Base-by-base conservation (phyloP, 768 basidiomycete genomes). In the Agrocybe pediades region DNA sequence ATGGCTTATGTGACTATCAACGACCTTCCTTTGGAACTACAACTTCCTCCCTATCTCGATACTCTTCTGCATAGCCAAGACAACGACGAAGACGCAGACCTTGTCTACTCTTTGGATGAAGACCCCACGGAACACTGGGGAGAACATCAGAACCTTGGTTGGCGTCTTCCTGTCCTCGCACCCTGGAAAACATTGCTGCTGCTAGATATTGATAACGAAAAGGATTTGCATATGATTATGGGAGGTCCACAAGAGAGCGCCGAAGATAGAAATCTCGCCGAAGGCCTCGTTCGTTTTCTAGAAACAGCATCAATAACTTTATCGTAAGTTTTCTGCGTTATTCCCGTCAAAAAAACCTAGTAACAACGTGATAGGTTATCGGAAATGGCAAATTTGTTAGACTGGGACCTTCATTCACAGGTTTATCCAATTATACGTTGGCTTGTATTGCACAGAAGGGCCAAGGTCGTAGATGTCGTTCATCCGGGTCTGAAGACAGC, bases 141-240 rank as follows among this genome's bases (percentile, higher is more conserved):
- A 16, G 77, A 75, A 30, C 86, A 87, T 49, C 77, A 90, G 68
- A 76, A 78, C 60, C 74, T 84, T 51, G 90, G 90, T 2, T 92
- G 88, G 88, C 78, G 79, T 42, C 73, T 93, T 2, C 85, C 89
- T 8, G 72, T 81, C 16, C 77, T 98, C 20, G 78, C 84, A 15
- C 95, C 96, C 5, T 98, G 96, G 96, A 97, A 97, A 65, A 89
- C 92, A 19, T 67, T 98, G 15, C 71, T 98, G 6, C 78, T 94
- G 15, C 65, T 96, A 15, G 88, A 92, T 48, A 81, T 61, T 27
- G 74, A 79, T 15, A 76, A 77, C 15, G 81, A 78, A 23, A 64
- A 81, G 46, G 85, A 87, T 53, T 81, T 85, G 1, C 82, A 83
- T 57, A 73, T 79, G 63, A 85, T 84, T 53, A 69, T 87, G 46